Evolutionary conservation across 1,284 basidiomycete genomes (phyloP), one percentile per base, ranked within the genome.

Genomic region (Agroathelia rolfsii): DNA sequence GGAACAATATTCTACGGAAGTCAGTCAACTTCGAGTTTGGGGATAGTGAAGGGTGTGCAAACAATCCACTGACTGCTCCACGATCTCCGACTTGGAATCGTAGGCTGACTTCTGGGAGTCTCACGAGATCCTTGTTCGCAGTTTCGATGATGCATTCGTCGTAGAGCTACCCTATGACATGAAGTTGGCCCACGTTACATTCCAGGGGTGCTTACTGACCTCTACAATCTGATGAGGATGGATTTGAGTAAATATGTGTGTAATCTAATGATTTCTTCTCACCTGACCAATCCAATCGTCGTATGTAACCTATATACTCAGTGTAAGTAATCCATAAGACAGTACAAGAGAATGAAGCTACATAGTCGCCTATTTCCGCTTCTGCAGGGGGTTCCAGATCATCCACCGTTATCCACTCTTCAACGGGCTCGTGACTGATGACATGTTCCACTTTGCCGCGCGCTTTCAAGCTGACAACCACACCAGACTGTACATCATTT

Each of bases 251-350:
- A 12, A 24, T 31, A 23, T 10, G 9, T 15, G 5, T 19, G 13
- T 3, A 33, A 16, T n/a, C n/a, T n/a, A n/a, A n/a, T n/a, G n/a
- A n/a, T n/a, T n/a, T n/a, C n/a, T n/a, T n/a, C 70, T 50, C 49
- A 82, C 81, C 70, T 90, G 83, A 32, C 90, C 90, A 46, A 95
- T 64, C 92, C 92, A 96, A 50, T 90, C 76, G 40, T 83, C 72
- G 49, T 73, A 75, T 4, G 79, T 62, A 34, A n/a, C n/a, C n/a
- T n/a, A n/a, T n/a, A n/a, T n/a, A n/a, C n/a, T n/a, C n/a, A n/a
- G n/a, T n/a, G n/a, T n/a, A n/a, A n/a, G n/a, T n/a, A n/a, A n/a
- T n/a, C n/a, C n/a, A n/a, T n/a, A n/a, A n/a, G n/a, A n/a, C n/a
- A n/a, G n/a, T n/a, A n/a, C n/a, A n/a, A n/a, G n/a, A n/a, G n/a